Evolutionary conservation across 1,139 yeast species (phyloP).

Genomic region (Hyphopichia pseudoburtonii): DNA sequence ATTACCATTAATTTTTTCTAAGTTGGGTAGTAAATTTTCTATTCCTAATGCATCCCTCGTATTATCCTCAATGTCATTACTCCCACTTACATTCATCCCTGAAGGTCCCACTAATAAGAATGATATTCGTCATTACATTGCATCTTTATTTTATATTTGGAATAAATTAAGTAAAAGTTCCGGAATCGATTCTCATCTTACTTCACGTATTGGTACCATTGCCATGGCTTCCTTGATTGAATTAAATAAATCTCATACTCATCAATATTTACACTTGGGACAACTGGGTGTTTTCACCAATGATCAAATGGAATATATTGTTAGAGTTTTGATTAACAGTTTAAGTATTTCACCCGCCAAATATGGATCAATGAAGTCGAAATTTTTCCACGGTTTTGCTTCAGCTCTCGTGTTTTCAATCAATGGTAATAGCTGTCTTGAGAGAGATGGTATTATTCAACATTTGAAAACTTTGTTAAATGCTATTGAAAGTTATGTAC

Average conservation of each 20-base stretch:
- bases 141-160: conserved; percentile 78
- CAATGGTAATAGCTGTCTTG: conserved; percentile 45
- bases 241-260: conserved; percentile 21
- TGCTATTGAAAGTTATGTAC: conserved; percentile 80
- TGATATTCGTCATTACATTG: conserved; percentile 56
- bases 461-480: conserved; percentile 57
- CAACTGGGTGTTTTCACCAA: conserved; percentile 62
- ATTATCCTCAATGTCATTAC: conserved; percentile 54
- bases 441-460: conserved; percentile 49
- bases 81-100: conserved; percentile 42
- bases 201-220: conserved; percentile 65
- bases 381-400: conserved; percentile 60
- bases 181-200: conserved; percentile 64
- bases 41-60: conserved; percentile 59
- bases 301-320: conserved; percentile 57
- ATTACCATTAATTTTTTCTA: conserved; percentile 36
- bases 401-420: conserved; percentile 66
- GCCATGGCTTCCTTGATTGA: conserved; percentile 49
- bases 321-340: conserved; percentile 57
- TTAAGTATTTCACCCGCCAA: conserved; percentile 46
- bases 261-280: conserved; percentile 17
- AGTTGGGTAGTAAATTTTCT: conserved; percentile 50
- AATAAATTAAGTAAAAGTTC: conserved; percentile 54
- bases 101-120: conserved; percentile 23
- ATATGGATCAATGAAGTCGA: conserved; percentile 37